Evolutionary conservation across 2,329 filamentous ascomycete genomes (phyloP), one percentile per base, ranked within the genome.

Genomic region (Aspergillus piperis): DNA sequence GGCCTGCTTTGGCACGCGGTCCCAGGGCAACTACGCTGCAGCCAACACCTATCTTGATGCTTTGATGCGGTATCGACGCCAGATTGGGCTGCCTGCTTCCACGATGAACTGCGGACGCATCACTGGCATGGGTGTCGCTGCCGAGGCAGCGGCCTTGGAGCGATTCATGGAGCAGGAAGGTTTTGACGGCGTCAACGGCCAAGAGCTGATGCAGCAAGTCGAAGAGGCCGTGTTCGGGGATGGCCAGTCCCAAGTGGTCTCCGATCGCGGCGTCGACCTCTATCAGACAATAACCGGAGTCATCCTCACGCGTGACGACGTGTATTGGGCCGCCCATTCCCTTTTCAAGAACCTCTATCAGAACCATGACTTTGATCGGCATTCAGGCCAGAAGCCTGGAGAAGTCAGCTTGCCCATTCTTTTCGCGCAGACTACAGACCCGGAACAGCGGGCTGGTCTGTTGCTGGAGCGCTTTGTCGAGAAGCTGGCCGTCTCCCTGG

Each of bases 131-230:
- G 41, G 41, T 44, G 41, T 44, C 17, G 41, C 41, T 3, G 41
- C 41, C 8, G 41, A 44, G 17, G 41, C 41, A 5, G 41, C 41
- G 17, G 17, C 41, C 8, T 19, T 44, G 17, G 41, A 44, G 17
- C 41, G 41, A 5, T 44, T 50, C 32, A 57, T 57, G 54, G 44
- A 57, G 8, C 54, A 32, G 3, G 36, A 32, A 7, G 54, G 54
- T 3, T 57, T 39, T 10, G 54, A 57, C 23, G 42, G 44, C 1
- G 44, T 57, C 30, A 57, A 57, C n/a, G 47, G 49, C 21, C 21
- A 58, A 7, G 55, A 58, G 30, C 36, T 58, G 15, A 52, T 58
- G 10, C 15, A 36, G 13, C 55, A 52, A n/a, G 49, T 58, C 11
- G 55, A 58, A 32, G 55, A 41, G 15, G 55, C 55, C 11, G 54